Evolutionary conservation across 2,329 filamentous ascomycete species (phyloP).

Genomic region (Arthrobotrys megalospora): DNA sequence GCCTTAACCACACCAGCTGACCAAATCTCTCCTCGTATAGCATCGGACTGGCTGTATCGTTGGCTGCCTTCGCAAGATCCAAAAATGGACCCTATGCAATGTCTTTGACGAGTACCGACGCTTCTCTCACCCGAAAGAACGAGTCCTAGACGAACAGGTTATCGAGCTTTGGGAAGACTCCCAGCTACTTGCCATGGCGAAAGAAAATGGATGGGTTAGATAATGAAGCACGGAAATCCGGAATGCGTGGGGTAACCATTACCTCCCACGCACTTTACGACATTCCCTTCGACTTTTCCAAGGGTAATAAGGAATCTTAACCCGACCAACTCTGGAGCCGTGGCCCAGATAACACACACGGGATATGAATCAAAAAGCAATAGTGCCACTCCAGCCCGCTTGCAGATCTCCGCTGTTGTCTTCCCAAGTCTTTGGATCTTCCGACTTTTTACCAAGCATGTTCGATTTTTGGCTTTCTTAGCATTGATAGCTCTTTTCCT

Average conservation of each 20-base stretch:
- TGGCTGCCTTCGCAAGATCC: constrained; percentile 81
- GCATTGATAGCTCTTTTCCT: constrained; percentile 6
- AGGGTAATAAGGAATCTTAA: constrained; percentile 40
- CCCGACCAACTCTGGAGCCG: constrained; percentile 37
- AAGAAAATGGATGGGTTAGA: constrained; percentile 57
- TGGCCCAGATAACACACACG: constrained; percentile 46
- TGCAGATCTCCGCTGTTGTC: constrained; percentile 32
- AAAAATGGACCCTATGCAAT: constrained; percentile 76
- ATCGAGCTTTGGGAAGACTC: constrained; percentile 63
- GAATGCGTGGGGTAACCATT: constrained; percentile 50
- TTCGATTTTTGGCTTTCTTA: constrained; percentile 10
- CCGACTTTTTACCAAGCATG: constrained; percentile 36
- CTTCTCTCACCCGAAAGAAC: constrained; percentile 64
- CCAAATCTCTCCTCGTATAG: constrained; percentile 66
- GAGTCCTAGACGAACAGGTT: constrained; percentile 63
- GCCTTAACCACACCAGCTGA: constrained; percentile 22
- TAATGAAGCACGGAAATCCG: constrained; percentile 23
- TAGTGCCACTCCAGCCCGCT: not conserved
- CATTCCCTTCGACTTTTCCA: constrained; percentile 31
- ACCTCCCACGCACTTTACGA: constrained; percentile 2
- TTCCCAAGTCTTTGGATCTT: constrained; percentile 32
- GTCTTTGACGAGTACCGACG: constrained; percentile 77
- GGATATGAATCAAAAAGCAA: constrained; percentile 21
- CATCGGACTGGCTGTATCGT: constrained; percentile 93
- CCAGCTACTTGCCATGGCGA: constrained; percentile 47